phyloP scores from a whole-genome alignment of 306 rosid genomes.

The Geum urbanum region DNA sequence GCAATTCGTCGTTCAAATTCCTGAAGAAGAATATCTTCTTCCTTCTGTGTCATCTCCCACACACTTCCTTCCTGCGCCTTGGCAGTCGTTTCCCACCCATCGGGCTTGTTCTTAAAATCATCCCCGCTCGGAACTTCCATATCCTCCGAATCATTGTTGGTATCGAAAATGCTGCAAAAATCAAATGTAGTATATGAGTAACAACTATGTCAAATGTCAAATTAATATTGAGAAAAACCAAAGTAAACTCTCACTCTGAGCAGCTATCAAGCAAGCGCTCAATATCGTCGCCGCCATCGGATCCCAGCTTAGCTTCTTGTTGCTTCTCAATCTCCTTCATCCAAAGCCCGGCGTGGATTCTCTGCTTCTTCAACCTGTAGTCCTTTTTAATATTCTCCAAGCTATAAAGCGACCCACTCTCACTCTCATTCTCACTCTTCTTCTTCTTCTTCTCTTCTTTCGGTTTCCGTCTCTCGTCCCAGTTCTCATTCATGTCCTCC shows the following conservation, averaged over 20 bases:
- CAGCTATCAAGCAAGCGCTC: constrained; percentile 85
- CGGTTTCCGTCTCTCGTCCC: constrained; percentile 63
- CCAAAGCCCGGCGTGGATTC: constrained; percentile 86
- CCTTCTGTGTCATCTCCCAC: constrained; percentile 97
- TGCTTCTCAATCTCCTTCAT: constrained; percentile 86
- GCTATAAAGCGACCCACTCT: constrained; percentile 50
- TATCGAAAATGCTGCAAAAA: constrained; percentile 75
- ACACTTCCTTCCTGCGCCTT: constrained; percentile 69
- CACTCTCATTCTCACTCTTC: constrained; percentile 14
- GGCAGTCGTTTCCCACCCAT: constrained; percentile 91
- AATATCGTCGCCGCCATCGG: constrained; percentile 57
- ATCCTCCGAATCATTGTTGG: constrained; percentile 48
- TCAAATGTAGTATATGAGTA: no score
- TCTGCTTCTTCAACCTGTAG: constrained; percentile 82
- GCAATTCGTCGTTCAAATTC: constrained; percentile 93
- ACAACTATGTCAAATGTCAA: not conserved
- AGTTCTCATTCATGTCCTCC: constrained; percentile 86
- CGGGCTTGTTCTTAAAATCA: constrained; percentile 78
- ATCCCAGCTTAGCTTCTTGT: constrained; percentile 63
- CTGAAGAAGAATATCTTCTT: constrained; percentile 90
- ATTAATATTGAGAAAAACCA: not conserved
- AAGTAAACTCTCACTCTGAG: constrained; percentile 52
- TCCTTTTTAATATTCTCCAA: constrained; percentile 83
- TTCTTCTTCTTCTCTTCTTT: constrained; percentile 26
- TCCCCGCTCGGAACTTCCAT: constrained; percentile 46